Evolutionary conservation across 257 asterid genomes (phyloP).

Genomic region (Nicotiana noctiflora): DNA sequence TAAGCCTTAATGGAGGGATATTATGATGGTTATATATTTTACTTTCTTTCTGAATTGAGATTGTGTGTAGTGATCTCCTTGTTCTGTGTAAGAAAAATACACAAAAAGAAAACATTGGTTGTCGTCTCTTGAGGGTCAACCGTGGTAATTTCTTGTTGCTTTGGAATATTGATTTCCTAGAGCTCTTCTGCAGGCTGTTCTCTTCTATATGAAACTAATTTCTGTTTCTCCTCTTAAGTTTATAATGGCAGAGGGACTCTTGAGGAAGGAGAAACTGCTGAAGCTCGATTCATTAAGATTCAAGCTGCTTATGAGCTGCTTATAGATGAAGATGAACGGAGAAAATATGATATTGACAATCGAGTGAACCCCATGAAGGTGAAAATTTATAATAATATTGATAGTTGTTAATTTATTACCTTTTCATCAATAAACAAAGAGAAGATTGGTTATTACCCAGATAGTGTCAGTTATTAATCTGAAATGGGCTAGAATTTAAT

Average conservation of each 20-base stretch:
- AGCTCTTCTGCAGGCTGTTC: background rate
- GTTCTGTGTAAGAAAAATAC: background rate
- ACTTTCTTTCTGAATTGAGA: background rate
- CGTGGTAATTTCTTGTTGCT: background rate
- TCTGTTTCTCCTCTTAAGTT: slow-evolving; percentile 35
- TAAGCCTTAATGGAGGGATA: background rate
- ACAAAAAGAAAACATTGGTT: background rate
- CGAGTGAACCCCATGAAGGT: slow-evolving; percentile 94
- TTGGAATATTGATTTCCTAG: background rate
- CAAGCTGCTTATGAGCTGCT: slow-evolving; percentile 98
- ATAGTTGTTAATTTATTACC: background rate
- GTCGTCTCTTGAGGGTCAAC: background rate
- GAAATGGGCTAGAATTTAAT: background rate
- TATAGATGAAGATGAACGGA: slow-evolving; percentile 68
- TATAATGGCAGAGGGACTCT: slow-evolving; percentile 88
- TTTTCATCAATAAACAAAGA: background rate
- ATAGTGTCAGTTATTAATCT: background rate
- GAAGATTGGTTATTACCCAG: background rate
- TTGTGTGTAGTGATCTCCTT: background rate
- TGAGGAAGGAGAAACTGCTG: slow-evolving; percentile 97
- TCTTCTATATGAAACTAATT: slow-evolving; percentile 20
- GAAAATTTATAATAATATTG: background rate
- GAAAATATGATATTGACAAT: slow-evolving; percentile 62
- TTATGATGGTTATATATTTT: background rate
- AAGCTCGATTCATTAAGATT: slow-evolving; percentile 88